Evolutionary conservation across 306 rosid species (phyloP).

Genomic region (Leucaena leucocephala): DNA sequence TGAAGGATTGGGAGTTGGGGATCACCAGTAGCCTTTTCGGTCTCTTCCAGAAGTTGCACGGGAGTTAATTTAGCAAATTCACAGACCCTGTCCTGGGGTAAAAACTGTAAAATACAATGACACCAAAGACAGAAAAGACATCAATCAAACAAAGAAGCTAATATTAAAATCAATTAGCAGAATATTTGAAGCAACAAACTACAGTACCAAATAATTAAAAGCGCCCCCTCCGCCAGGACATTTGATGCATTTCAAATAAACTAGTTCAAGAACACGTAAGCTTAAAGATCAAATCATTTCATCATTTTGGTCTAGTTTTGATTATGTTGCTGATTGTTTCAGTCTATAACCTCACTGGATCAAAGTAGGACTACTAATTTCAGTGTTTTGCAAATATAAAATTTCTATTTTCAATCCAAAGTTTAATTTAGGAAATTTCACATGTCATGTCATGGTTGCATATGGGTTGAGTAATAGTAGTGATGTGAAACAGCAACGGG

Average conservation of each 20-base stretch:
- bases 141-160: constrained; percentile 26
- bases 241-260: neutral
- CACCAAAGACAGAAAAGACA: constrained; percentile 23
- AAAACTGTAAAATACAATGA: constrained; percentile 56
- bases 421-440: neutral
- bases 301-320: neutral
- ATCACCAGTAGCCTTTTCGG: constrained; percentile 96
- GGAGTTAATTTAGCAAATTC: constrained; percentile 96
- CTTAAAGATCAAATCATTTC: neutral
- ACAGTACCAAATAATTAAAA: neutral
- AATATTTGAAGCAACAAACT: constrained; percentile 18
- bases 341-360: neutral
- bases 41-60: constrained; percentile 88
- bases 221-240: neutral
- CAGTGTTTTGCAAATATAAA: neutral
- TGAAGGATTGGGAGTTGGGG: constrained; percentile 82
- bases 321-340: neutral
- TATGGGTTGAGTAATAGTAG: constrained; percentile 2
- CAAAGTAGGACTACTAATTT: neutral
- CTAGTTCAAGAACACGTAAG: neutral
- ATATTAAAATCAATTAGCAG: constrained; percentile 11
- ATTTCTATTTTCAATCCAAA: neutral
- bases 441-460: neutral
- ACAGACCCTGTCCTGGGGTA: constrained; percentile 96
- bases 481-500: neutral